Base-by-base conservation (phyloP, 352 stramenopile species). In the Phytophthora tentaculata region DNA sequence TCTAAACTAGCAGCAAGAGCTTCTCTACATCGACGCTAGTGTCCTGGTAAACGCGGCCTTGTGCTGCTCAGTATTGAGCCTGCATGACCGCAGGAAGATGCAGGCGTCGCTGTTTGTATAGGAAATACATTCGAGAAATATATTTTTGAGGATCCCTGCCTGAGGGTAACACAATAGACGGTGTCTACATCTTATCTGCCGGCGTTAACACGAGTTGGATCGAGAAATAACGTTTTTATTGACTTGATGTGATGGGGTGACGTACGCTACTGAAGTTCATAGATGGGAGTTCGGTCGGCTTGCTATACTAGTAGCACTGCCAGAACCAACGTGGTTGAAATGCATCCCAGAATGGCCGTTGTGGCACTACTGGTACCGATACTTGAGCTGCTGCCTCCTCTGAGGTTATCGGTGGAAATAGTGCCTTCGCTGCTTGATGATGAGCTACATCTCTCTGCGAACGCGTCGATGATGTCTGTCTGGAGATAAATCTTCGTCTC, bases 401-500 rank as follows among this genome's bases (percentile, higher is more conserved):
- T 28, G 10, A 58, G 9, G 24, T 58, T 64, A 26, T 58, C 45
- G 19, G n/a, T 55, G 23, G 4, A 49, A 4, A 43, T 17, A 5
- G 48, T 41, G 37, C 19, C 37, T 14, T 32, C 19, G 37, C 8
- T 29, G 16, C 12, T 64, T 51, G 57, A 51, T 20, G 58, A 56
- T 3, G 49, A 53, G 16, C 49, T 66, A 43, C 59, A 66, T 39
- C 24, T 66, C 19, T 66, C 24, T 2, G 37, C 16, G 7, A 60
- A 72, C 2, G 52, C 50, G 24, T 59, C 41, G 12, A 53, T 47
- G 3, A 62, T 62, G 24, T 63, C 64, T 17, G 59, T 53, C 20
- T 60, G 35, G 16, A 66, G 8, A 52, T 60, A 48, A 8, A 66
- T 66, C 49, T 60, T 39, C 1, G 59, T 60, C 17, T 53, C 39